These are phyloP conservation scores for Cucurbita moschata DNA, from an alignment of 306 rosid species.

Conservation along the genomic window DNA sequence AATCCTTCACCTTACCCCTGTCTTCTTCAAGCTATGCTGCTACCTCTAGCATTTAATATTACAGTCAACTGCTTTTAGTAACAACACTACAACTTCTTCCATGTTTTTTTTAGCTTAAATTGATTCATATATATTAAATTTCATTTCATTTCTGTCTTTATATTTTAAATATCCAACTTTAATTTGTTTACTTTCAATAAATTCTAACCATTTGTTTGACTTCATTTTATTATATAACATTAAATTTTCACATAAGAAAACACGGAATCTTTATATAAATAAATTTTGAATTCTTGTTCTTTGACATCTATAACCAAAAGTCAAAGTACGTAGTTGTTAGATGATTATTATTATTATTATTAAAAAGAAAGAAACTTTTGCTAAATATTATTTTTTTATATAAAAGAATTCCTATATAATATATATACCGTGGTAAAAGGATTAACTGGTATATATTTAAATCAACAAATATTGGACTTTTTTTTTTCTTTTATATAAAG, in stretches of 20 bases:
- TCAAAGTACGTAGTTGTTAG: background rate
- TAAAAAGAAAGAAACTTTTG: background rate
- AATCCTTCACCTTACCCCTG: constrained; percentile 2
- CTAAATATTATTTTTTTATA: background rate
- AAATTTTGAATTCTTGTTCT: background rate
- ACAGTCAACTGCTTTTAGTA: background rate
- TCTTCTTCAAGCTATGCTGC: background rate
- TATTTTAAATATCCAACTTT: too few relatives aligned
- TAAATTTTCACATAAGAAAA: too few relatives aligned
- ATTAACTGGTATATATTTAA: background rate
- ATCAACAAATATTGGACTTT: background rate
- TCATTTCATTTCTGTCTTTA: too few relatives aligned
- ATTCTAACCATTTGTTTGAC: too few relatives aligned
- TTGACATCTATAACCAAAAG: background rate
- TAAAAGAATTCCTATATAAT: background rate
- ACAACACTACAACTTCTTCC: background rate
- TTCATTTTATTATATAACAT: too few relatives aligned
- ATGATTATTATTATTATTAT: background rate
- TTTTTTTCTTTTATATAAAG: background rate
- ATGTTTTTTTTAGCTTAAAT: too few relatives aligned
- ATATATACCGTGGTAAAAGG: background rate
- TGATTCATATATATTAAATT: too few relatives aligned
- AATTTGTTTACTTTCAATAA: too few relatives aligned
- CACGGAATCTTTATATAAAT: background rate
- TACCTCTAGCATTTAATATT: background rate